Percentiles rank a stretch among this genome's conserved stretches.
phyloP scores from a whole-genome alignment of 202 grass and related monocot species.

The Panicum virgatum region DNA sequence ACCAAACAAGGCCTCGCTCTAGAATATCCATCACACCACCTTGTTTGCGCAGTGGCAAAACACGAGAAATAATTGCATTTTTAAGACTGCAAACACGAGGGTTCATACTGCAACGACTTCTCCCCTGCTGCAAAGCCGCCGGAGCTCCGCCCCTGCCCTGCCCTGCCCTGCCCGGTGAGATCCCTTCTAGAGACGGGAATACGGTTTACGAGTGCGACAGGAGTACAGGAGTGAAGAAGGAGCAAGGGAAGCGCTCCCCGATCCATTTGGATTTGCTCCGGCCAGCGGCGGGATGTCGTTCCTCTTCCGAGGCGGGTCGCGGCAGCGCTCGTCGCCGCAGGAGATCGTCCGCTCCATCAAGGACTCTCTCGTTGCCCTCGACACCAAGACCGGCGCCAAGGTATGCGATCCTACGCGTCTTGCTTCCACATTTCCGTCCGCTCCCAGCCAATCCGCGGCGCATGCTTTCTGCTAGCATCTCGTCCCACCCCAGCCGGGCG shows the following conservation, averaged over 20 bases:
- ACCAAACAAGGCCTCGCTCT: no score
- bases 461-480: neutral
- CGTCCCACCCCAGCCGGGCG: neutral
- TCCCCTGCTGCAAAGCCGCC: no score
- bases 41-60: no score
- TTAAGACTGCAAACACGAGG: no score
- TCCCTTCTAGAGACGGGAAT: no score
- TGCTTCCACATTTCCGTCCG: neutral
- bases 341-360: constrained; percentile 73
- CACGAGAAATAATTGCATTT: no score
- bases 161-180: no score
- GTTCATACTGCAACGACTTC: no score
- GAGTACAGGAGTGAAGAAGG: no score
- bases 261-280: constrained; percentile 12
- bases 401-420: constrained; percentile 27
- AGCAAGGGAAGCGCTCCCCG: neutral
- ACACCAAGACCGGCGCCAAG: constrained; percentile 79
- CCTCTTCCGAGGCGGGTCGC: constrained; percentile 68
- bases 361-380: constrained; percentile 79
- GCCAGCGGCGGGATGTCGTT: constrained; percentile 65
- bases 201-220: no score
- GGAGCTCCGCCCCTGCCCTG: no score
- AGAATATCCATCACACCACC: no score
- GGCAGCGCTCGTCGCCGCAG: constrained; percentile 41
- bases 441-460: neutral